A percentile compares a stretch with the other conserved stretches of the same genome.
Evolutionary conservation across 148 eudicot species (phyloP).

Genomic region (Nepenthes mirabilis): DNA sequence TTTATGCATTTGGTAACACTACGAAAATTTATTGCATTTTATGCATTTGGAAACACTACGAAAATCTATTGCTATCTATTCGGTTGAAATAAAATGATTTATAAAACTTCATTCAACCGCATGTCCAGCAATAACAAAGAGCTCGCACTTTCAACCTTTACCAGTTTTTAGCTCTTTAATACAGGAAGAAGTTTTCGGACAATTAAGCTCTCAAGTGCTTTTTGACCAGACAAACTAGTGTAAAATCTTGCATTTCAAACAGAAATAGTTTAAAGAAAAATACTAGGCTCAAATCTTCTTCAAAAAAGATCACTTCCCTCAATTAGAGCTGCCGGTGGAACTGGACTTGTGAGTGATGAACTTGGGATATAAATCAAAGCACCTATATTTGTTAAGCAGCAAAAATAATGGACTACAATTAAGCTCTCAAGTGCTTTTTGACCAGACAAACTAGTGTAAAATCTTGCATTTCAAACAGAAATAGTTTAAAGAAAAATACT

Average conservation of each 20-base stretch:
- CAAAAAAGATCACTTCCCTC: slow-evolving; percentile 32
- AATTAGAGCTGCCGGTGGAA: slow-evolving; percentile 60
- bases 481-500: slow-evolving; percentile 20
- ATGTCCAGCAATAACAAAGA: slow-evolving; percentile 65
- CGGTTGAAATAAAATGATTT: neutral
- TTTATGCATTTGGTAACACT: no score
- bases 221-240: slow-evolving; percentile 56
- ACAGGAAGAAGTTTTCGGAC: slow-evolving; percentile 46
- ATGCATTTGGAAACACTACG: no score
- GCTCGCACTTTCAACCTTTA: slow-evolving; percentile 55
- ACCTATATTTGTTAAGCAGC: slow-evolving; percentile 35
- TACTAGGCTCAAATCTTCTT: slow-evolving; percentile 42
- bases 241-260: slow-evolving; percentile 37
- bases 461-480: slow-evolving; percentile 39
- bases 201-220: slow-evolving; percentile 35
- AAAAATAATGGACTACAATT: slow-evolving; percentile 37
- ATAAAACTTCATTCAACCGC: slow-evolving; percentile 46
- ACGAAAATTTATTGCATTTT: no score
- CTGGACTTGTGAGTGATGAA: slow-evolving; percentile 65
- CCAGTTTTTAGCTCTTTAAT: slow-evolving; percentile 78
- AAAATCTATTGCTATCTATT: neutral
- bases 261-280: slow-evolving; percentile 22
- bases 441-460: slow-evolving; percentile 52
- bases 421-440: slow-evolving; percentile 42
- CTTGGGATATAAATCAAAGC: slow-evolving; percentile 36